phyloP scores from a whole-genome alignment of 345 rosid species.

The Eucalyptus tenuipes region DNA sequence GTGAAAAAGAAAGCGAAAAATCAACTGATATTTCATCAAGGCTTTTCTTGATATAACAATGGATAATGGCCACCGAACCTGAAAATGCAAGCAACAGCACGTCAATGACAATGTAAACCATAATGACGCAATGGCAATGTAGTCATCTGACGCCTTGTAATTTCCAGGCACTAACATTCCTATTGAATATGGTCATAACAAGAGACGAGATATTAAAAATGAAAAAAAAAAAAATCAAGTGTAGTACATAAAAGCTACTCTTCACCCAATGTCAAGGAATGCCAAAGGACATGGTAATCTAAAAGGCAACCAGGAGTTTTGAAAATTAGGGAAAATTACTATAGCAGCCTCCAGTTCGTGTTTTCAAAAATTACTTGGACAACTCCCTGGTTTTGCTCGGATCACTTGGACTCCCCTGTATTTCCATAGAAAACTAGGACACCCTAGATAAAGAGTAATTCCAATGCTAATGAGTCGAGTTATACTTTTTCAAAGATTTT shows the following conservation, averaged over 20 bases:
- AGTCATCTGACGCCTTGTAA: neutral
- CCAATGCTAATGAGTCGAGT: neutral
- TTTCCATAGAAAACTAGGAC: neutral
- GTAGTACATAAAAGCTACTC: neutral
- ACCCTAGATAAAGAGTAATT: neutral
- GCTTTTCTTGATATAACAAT: slow-evolving; percentile 90
- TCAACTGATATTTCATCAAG: slow-evolving; percentile 75
- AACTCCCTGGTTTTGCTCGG: neutral
- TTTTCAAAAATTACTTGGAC: neutral
- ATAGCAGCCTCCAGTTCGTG: neutral
- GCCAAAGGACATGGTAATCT: neutral
- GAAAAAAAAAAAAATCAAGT: neutral
- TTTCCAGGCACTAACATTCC: neutral
- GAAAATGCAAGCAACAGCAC: slow-evolving; percentile 2
- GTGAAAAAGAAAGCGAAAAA: slow-evolving; percentile 85
- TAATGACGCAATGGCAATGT: neutral
- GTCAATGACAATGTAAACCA: neutral
- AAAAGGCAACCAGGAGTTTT: neutral
- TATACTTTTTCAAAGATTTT: neutral
- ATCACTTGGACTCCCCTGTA: neutral
- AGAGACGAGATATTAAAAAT: neutral
- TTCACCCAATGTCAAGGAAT: neutral
- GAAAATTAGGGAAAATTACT: neutral
- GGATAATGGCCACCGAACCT: slow-evolving; percentile 96
- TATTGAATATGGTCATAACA: neutral